A percentile compares a stretch with the other conserved stretches of the same genome.
phyloP scores from a whole-genome alignment of 495 filamentous ascomycete genomes.

The Penicillium herquei region DNA sequence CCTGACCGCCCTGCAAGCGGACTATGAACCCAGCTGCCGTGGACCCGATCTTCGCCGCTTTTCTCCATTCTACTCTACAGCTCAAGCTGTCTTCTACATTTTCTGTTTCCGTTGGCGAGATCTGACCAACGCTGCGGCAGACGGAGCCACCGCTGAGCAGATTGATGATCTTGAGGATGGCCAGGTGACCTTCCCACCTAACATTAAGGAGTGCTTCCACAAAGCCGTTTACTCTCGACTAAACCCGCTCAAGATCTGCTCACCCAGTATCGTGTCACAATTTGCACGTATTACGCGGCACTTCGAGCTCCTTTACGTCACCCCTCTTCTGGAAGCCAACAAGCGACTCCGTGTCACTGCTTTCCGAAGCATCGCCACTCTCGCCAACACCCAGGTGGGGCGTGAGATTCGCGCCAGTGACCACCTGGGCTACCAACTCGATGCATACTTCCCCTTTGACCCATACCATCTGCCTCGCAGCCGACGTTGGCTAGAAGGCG shows the following conservation, averaged over 20 bases:
- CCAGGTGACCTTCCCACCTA: slow-evolving; percentile 70
- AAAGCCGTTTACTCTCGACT: slow-evolving; percentile 78
- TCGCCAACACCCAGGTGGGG: slow-evolving; percentile 43
- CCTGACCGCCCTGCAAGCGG: slow-evolving; percentile 62
- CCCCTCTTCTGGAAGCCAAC: slow-evolving; percentile 84
- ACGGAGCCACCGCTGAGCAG: slow-evolving; percentile 49
- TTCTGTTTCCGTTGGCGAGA: slow-evolving; percentile 99
- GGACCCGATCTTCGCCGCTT: slow-evolving; percentile 84
- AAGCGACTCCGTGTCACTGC: slow-evolving; percentile 74
- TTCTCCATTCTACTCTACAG: slow-evolving; percentile 78
- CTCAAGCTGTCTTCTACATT: slow-evolving; percentile 88
- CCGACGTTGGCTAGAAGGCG: slow-evolving; percentile 77
- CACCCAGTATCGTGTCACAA: slow-evolving; percentile 83
- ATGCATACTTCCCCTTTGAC: slow-evolving; percentile 96
- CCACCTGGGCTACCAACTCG: slow-evolving; percentile 73
- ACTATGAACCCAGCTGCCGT: slow-evolving; percentile 65
- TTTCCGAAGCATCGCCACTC: slow-evolving; percentile 44
- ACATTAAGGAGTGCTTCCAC: slow-evolving; percentile 68
- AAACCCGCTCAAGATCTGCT: slow-evolving; percentile 95
- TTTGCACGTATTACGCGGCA: slow-evolving; percentile 85
- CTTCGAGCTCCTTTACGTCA: slow-evolving; percentile 83
- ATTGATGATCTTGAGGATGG: slow-evolving; percentile 54
- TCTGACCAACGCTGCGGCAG: slow-evolving; percentile 58
- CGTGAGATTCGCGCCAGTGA: slow-evolving; percentile 64
- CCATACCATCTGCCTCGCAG: slow-evolving; percentile 86